Percentiles rank a stretch among this genome's conserved stretches.
Evolutionary conservation across 495 filamentous ascomycete genomes (phyloP).

Genomic region (Cladorrhinum samala): DNA sequence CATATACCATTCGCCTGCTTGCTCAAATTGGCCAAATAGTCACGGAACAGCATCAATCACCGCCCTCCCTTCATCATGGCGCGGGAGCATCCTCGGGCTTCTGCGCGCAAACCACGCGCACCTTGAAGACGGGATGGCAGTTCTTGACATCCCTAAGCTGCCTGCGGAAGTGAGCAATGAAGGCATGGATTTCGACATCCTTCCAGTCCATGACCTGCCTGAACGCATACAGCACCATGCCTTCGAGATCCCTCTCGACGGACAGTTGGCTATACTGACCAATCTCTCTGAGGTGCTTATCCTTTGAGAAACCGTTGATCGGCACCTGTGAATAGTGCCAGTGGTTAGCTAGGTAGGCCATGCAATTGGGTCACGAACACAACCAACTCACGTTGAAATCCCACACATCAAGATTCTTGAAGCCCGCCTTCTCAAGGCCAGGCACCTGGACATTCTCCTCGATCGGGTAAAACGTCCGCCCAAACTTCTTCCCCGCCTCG

Average conservation of each 20-base stretch:
- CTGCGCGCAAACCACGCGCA: slow-evolving; percentile 26
- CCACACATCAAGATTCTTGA: slow-evolving; percentile 41
- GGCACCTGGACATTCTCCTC: slow-evolving; percentile 45
- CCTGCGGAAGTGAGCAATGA: slow-evolving; percentile 11
- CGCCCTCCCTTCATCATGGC: no score
- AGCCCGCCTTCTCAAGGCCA: slow-evolving; percentile 53
- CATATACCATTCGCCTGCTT: no score
- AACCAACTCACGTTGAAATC: slow-evolving; percentile 12
- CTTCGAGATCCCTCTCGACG: slow-evolving; percentile 5
- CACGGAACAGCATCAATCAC: no score
- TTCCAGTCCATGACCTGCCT: slow-evolving; percentile 26
- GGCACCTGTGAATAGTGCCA: slow-evolving; percentile 7
- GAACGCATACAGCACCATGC: slow-evolving; percentile 29
- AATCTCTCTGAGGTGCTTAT: background rate
- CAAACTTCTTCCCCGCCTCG: slow-evolving; percentile 14
- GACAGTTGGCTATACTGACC: background rate
- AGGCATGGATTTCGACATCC: slow-evolving; percentile 9
- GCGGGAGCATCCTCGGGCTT: slow-evolving; percentile 22
- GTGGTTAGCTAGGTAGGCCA: no score
- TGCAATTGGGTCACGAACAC: background rate
- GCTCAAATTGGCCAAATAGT: no score
- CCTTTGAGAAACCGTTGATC: background rate
- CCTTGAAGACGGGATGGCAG: slow-evolving; percentile 10
- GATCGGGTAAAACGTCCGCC: slow-evolving; percentile 15
- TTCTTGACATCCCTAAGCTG: slow-evolving; percentile 15